A percentile compares a stretch with the other conserved stretches of the same genome.
phyloP scores from a whole-genome alignment of 768 basidiomycete species.

The Chalciporus pseudorubinellus region DNA sequence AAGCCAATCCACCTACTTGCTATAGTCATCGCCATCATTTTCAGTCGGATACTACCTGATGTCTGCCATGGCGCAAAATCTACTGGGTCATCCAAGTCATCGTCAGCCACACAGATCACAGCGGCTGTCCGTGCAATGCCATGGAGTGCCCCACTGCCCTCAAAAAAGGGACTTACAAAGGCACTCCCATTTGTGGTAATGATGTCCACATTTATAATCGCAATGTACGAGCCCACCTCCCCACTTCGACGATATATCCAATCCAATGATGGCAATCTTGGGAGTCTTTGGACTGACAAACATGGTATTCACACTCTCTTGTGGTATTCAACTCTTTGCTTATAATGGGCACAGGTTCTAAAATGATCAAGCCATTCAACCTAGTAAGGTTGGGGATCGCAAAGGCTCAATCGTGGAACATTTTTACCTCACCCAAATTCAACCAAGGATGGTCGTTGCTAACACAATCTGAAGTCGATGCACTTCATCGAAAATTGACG shows the following conservation, averaged over 20 bases:
- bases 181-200: neutral
- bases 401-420: neutral
- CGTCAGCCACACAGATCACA: too few relatives aligned
- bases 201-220: constrained; percentile 1
- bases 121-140: too few relatives aligned
- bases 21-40: neutral
- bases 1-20: neutral
- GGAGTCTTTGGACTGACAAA: neutral
- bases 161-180: neutral
- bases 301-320: neutral
- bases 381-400: constrained; percentile 1
- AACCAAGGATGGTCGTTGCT: neutral
- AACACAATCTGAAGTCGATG: neutral
- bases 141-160: too few relatives aligned
- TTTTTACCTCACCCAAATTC: neutral
- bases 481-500: neutral
- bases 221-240: neutral
- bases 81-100: too few relatives aligned
- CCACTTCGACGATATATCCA: neutral
- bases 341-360: neutral
- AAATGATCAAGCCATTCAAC: constrained; percentile 1
- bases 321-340: neutral
- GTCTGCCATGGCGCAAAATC: neutral
- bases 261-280: neutral
- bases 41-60: neutral